These are phyloP conservation scores for Cladorrhinum sp. DNA, from an alignment of 2,329 filamentous ascomycete genomes.

Conservation along the genomic window DNA sequence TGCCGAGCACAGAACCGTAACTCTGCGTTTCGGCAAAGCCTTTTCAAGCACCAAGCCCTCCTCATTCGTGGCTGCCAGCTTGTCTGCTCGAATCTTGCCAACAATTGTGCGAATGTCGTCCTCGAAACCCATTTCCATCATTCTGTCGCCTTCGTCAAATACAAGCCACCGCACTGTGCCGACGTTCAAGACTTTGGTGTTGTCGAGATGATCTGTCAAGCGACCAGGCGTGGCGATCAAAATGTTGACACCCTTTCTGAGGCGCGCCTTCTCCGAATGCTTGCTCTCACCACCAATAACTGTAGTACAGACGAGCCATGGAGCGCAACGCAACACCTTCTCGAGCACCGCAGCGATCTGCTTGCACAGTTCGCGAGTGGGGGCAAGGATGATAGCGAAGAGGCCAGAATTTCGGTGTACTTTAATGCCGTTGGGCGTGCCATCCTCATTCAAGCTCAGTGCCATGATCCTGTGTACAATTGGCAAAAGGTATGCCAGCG, in stretches of 20 bases:
- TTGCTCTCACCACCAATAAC: slow-evolving; percentile 69
- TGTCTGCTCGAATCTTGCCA: slow-evolving; percentile 66
- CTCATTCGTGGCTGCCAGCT: slow-evolving; percentile 56
- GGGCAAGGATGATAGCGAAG: slow-evolving; percentile 90
- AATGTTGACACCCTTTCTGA: slow-evolving; percentile 94
- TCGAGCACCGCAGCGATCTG: slow-evolving; percentile 89
- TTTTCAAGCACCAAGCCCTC: slow-evolving; percentile 57
- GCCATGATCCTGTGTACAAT: slow-evolving; percentile 85
- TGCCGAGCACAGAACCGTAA: slow-evolving; percentile 90
- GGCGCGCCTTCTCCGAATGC: slow-evolving; percentile 82
- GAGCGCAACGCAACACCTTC: slow-evolving; percentile 78
- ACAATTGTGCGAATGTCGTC: slow-evolving; percentile 89
- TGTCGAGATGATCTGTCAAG: slow-evolving; percentile 85
- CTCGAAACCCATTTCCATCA: slow-evolving; percentile 98
- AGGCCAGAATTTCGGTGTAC: slow-evolving; percentile 83
- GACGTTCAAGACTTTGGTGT: slow-evolving; percentile 85
- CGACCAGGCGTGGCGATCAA: slow-evolving; percentile 91
- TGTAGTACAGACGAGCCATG: slow-evolving; percentile 90
- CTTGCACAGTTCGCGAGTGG: slow-evolving; percentile 89
- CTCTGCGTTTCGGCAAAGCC: slow-evolving; percentile 69
- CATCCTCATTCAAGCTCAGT: slow-evolving; percentile 59
- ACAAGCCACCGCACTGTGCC: slow-evolving; percentile 90
- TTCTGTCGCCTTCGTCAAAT: slow-evolving; percentile 91
- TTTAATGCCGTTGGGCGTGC: slow-evolving; percentile 41
- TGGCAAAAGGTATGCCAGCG: slow-evolving; percentile 88